Evolutionary conservation across 2,329 filamentous ascomycete species (phyloP).

Genomic region (Microdochium bolleyi): DNA sequence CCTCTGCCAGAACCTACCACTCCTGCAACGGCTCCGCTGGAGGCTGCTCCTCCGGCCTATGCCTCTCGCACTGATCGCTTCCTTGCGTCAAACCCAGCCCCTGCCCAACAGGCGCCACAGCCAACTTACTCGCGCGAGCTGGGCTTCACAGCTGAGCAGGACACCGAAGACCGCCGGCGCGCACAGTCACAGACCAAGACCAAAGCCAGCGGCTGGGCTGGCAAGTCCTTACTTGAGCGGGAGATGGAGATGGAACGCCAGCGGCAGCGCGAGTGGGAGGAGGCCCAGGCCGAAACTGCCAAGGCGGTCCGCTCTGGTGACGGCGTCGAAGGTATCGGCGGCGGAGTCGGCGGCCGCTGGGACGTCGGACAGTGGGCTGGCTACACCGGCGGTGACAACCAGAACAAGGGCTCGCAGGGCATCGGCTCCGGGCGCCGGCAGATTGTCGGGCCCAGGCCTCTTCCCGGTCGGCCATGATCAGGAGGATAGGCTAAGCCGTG

Average conservation of each 20-base stretch:
- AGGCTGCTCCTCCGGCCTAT: slow-evolving; percentile 7
- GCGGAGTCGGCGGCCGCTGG: slow-evolving; percentile 63
- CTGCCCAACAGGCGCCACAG: slow-evolving; percentile 28
- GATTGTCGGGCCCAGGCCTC: slow-evolving; percentile 70
- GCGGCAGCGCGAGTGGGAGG: slow-evolving; percentile 73
- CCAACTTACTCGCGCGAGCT: slow-evolving; percentile 48
- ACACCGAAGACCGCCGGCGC: slow-evolving; percentile 54
- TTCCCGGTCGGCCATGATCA: slow-evolving; percentile 33
- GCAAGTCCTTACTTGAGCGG: slow-evolving; percentile 65
- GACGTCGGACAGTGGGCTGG: slow-evolving; percentile 70
- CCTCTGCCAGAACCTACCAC: slow-evolving; percentile 13
- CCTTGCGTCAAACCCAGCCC: slow-evolving; percentile 45
- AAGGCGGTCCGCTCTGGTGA: slow-evolving; percentile 42
- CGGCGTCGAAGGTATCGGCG: slow-evolving; percentile 54
- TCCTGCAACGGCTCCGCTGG: slow-evolving; percentile 8
- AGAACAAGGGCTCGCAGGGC: slow-evolving; percentile 58
- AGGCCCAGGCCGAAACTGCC: slow-evolving; percentile 58
- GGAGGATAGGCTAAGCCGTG: not conserved
- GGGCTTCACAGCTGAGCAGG: slow-evolving; percentile 50
- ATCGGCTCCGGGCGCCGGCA: slow-evolving; percentile 66
- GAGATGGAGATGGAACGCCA: slow-evolving; percentile 77
- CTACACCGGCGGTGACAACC: slow-evolving; percentile 66
- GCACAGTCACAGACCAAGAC: slow-evolving; percentile 50
- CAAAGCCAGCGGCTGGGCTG: slow-evolving; percentile 54
- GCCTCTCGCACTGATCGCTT: slow-evolving; percentile 46